These are phyloP conservation scores for Termitomyces sp. DNA, from an alignment of 768 basidiomycete genomes.

Conservation along the genomic window DNA sequence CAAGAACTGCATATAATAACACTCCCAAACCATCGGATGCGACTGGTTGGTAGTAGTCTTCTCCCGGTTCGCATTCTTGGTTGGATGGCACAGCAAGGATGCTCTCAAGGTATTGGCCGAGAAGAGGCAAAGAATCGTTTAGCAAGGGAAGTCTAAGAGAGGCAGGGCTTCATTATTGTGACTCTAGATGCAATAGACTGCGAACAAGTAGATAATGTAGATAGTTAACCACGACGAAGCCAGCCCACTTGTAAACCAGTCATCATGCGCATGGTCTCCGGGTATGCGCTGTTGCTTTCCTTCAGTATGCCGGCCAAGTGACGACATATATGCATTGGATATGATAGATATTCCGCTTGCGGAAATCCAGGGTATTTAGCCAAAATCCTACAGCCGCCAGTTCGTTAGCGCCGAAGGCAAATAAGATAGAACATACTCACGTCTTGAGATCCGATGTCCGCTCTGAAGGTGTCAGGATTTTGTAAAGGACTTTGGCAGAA, in stretches of 20 bases:
- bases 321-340: conserved; percentile 74
- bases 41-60: not conserved
- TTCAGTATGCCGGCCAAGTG: conserved; percentile 63
- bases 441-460: conserved; percentile 44
- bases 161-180: not conserved
- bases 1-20: not conserved
- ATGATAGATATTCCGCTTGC: conserved; percentile 83
- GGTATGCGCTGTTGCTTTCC: conserved; percentile 76
- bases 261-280: conserved; percentile 70
- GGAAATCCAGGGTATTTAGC: conserved; percentile 77
- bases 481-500: conserved; percentile 83
- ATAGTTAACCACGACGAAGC: conserved; percentile 42
- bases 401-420: not conserved
- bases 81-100: not conserved
- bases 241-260: conserved; percentile 81
- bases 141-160: not conserved
- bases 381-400: conserved; percentile 36
- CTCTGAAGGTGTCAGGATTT: conserved; percentile 61
- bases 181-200: not conserved
- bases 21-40: not conserved
- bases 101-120: too few species aligned
- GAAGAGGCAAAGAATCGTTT: not conserved
- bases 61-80: not conserved
- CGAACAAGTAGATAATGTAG: not conserved
- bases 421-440: conserved; percentile 26